A percentile compares a stretch with the other conserved stretches of the same genome.
These are phyloP conservation scores for Nakazawaea ishiwadae DNA, from an alignment of 805 yeast genomes.

Conservation along the genomic window DNA sequence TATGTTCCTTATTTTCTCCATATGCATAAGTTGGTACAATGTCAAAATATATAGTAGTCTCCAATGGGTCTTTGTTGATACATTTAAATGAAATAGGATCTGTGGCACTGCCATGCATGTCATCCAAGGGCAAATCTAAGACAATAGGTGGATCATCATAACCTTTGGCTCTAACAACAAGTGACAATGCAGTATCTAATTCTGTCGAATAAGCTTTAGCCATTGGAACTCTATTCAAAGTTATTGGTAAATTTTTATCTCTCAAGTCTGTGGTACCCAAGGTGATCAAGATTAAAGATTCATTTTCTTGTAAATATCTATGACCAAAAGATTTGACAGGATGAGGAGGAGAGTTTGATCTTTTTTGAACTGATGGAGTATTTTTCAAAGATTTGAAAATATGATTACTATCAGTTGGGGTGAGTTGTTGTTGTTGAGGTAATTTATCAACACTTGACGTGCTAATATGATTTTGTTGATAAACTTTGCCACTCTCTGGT, in stretches of 20 bases:
- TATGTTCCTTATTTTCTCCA: constrained; percentile 19
- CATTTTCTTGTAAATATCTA: constrained; percentile 56
- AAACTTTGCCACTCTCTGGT: constrained; percentile 4
- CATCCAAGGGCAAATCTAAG: constrained; percentile 80
- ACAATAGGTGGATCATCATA: constrained; percentile 52
- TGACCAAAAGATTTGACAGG: constrained; percentile 87
- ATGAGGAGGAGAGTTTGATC: constrained; percentile 29
- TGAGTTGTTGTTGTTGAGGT: constrained; percentile 11
- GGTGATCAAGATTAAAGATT: constrained; percentile 73
- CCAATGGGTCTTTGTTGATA: constrained; percentile 39
- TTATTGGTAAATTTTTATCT: constrained; percentile 51
- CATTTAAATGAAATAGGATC: constrained; percentile 75
- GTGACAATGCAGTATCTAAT: constrained; percentile 80
- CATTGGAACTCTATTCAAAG: constrained; percentile 68
- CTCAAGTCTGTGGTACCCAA: constrained; percentile 84
- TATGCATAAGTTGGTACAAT: constrained; percentile 83
- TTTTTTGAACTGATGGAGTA: constrained; percentile 12
- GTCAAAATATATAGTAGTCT: constrained; percentile 69
- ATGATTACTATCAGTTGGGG: background rate
- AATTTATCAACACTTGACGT: constrained; percentile 19
- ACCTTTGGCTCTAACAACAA: constrained; percentile 48
- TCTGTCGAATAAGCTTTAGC: constrained; percentile 77
- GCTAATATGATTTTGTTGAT: constrained; percentile 8
- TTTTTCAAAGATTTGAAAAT: constrained; percentile 13
- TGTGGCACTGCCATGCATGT: constrained; percentile 59